These are phyloP conservation scores for Acrodontium crateriforme DNA, from an alignment of 2,329 filamentous ascomycete species.

Conservation along the genomic window DNA sequence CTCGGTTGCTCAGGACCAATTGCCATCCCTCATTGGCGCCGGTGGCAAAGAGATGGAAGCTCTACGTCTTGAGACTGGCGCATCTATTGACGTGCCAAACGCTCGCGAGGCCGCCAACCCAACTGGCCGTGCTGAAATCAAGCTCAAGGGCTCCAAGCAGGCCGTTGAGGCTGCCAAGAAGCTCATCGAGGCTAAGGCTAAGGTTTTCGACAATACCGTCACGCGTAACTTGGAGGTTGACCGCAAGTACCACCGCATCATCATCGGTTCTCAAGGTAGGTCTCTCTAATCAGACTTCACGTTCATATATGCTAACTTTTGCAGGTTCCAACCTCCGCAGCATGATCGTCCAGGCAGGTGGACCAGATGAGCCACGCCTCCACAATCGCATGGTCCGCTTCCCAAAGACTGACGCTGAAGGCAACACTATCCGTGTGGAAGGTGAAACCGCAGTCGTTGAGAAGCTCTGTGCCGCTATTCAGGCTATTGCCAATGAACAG, in stretches of 20 bases:
- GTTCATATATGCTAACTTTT: conserved; percentile 25
- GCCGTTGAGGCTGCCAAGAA: conserved; percentile 88
- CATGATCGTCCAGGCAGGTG: conserved; percentile 77
- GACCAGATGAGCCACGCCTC: conserved; percentile 70
- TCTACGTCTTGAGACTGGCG: conserved; percentile 69
- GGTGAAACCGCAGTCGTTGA: conserved; percentile 74
- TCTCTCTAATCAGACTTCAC: conserved; percentile 1
- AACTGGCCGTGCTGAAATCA: conserved; percentile 64
- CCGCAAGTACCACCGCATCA: conserved; percentile 76
- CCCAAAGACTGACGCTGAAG: conserved; percentile 72
- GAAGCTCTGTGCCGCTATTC: conserved; percentile 71
- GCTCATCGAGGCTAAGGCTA: conserved; percentile 71
- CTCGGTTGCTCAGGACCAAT: conserved; percentile 76
- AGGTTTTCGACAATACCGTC: conserved; percentile 80
- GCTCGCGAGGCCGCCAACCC: conserved; percentile 54
- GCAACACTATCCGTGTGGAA: conserved; percentile 71
- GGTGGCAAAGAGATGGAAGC: conserved; percentile 85
- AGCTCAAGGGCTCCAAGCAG: conserved; percentile 80
- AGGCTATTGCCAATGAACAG: conserved; percentile 67
- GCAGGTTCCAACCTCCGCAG: conserved; percentile 70
- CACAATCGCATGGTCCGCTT: conserved; percentile 88
- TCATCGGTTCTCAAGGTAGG: conserved; percentile 83
- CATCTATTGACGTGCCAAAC: conserved; percentile 82
- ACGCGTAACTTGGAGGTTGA: conserved; percentile 78
- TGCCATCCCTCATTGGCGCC: conserved; percentile 86